Evolutionary conservation across 1,284 basidiomycete species (phyloP).

Genomic region (Trichosporon sp.): DNA sequence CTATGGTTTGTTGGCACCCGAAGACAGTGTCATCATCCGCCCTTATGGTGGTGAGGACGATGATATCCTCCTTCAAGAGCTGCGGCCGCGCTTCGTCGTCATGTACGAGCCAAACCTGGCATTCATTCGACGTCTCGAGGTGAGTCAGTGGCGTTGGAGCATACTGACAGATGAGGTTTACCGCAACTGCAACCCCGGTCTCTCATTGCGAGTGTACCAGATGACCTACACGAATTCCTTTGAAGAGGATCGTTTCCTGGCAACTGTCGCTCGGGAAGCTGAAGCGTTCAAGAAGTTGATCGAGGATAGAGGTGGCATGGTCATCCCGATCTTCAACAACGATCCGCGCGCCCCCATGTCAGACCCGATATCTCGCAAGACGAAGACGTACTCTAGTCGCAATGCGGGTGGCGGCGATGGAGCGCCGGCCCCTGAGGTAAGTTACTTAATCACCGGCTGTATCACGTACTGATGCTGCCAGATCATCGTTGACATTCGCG

Average conservation of each 20-base stretch:
- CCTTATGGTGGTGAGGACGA: slow-evolving; percentile 91
- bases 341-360: slow-evolving; percentile 63
- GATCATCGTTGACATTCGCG: slow-evolving; percentile 95
- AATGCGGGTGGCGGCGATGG: slow-evolving; percentile 79
- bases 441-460: neutral
- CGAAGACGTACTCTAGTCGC: slow-evolving; percentile 78
- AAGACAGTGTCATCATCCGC: slow-evolving; percentile 81
- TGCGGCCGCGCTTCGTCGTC: slow-evolving; percentile 86
- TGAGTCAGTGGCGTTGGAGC: slow-evolving; percentile 49
- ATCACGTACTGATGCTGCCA: slow-evolving; percentile 45
- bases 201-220: slow-evolving; percentile 90
- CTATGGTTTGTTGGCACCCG: slow-evolving; percentile 78
- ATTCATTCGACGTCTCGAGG: slow-evolving; percentile 90
- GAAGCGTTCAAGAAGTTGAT: slow-evolving; percentile 93
- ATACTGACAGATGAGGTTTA: slow-evolving; percentile 66
- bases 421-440: slow-evolving; percentile 48
- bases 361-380: slow-evolving; percentile 67
- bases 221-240: slow-evolving; percentile 89
- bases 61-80: slow-evolving; percentile 82
- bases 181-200: slow-evolving; percentile 73
- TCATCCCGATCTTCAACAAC: slow-evolving; percentile 84
- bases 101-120: slow-evolving; percentile 95
- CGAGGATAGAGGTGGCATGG: slow-evolving; percentile 88
- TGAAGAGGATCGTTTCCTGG: slow-evolving; percentile 94
- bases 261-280: slow-evolving; percentile 85